Evolutionary conservation across 306 rosid genomes (phyloP), one percentile per base, ranked within the genome.

Genomic region (Prunus mume): DNA sequence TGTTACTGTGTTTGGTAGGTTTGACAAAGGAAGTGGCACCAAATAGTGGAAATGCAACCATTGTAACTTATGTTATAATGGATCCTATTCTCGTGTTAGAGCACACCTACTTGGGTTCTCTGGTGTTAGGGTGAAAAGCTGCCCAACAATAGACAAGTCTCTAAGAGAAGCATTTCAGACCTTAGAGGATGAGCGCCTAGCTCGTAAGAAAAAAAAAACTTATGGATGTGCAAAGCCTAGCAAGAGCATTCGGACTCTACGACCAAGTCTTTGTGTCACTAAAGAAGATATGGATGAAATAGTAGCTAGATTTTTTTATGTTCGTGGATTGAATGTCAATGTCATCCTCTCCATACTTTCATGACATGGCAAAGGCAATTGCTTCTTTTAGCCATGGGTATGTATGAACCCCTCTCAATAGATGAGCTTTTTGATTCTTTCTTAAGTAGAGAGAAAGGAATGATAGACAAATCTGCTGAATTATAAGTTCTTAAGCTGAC

Each of bases 21-120:
- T 89, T 73, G 93, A 89, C 81, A 89, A 87, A 80, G 91, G 89
- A 81, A 85, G 89, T 18, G 91, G 89, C 25, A 85, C 93, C 13
- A 87, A 87, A 73, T 64, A 81, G 80, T 89, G 93, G 91, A 89
- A 79, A 79, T 87, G 91, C 87, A 89, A 89, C 76, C 91, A 87
- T 76, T 87, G 87, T 84, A 81, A 87, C 68, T 56, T 83, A 74
- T 75, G 85, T 47, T 87, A 85, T 64, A 87, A 87, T 50, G 85
- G 93, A 60, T 89, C 93, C 62, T 89, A 87, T 80, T 89, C 93
- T 7, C 88, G 88, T 54, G 93, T 89, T 75, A 83, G 88, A 87
- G 91, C 89, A 46, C 91, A 83, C 78, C 83, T 87, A 41, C 89
- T 89, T 61, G 93, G 91, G 68, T 89, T 87, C 68, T 45, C 89